phyloP scores from a whole-genome alignment of 2,329 filamentous ascomycete genomes.

The Diaporthe destruens region DNA sequence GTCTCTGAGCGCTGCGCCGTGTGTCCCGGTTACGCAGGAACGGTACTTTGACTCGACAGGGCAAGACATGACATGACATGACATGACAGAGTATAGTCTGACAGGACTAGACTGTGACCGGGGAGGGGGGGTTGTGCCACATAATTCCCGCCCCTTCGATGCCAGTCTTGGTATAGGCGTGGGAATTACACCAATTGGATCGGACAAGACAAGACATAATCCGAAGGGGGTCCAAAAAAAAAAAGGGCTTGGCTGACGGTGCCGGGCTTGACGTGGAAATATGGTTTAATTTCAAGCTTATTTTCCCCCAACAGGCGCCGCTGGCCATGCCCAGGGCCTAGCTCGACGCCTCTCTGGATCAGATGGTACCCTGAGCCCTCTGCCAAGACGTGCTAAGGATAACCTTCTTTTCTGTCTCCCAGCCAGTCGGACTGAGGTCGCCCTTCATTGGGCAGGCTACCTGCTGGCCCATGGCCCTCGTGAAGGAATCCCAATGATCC shows the following conservation, averaged over 20 bases:
- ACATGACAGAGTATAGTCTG: background rate
- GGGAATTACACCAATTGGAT: background rate
- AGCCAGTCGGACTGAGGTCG: slow-evolving; percentile 33
- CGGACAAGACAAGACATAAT: background rate
- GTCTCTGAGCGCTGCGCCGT: slow-evolving; percentile 6
- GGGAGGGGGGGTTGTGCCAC: slow-evolving; percentile 8
- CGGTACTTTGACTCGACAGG: slow-evolving; percentile 9
- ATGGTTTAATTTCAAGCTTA: slow-evolving; percentile 36
- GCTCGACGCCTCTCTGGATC: slow-evolving; percentile 20
- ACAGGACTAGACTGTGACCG: background rate
- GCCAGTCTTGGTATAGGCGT: background rate
- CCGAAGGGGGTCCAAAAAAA: background rate
- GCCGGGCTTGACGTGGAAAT: slow-evolving; percentile 27
- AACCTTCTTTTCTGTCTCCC: slow-evolving; percentile 38
- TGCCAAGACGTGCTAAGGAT: slow-evolving; percentile 36
- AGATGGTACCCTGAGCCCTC: slow-evolving; percentile 31
- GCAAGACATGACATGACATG: background rate
- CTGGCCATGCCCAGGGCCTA: slow-evolving; percentile 26
- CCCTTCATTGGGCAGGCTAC: slow-evolving; percentile 1
- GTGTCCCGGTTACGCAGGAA: slow-evolving; percentile 7
- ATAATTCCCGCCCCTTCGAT: background rate
- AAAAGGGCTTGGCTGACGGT: background rate
- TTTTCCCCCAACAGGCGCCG: slow-evolving; percentile 12
- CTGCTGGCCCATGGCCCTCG: background rate
- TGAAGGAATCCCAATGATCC: slow-evolving; percentile 16